Evolutionary conservation across 352 stramenopile species (phyloP).

Genomic region (Phytopythium ostracodes): DNA sequence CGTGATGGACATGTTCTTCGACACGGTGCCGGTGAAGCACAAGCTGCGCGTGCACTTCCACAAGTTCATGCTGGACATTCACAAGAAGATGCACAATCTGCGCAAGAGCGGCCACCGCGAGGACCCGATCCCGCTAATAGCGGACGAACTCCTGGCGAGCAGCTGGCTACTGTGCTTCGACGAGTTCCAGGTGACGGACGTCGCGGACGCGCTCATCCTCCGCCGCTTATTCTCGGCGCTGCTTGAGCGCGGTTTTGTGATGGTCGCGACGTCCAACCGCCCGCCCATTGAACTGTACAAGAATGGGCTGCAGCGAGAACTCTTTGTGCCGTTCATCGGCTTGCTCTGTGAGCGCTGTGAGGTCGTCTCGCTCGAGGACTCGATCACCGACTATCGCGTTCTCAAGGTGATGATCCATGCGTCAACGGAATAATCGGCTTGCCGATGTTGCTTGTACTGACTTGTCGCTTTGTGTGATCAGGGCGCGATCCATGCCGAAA

Average conservation of each 20-base stretch:
- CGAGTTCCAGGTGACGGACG: constrained; percentile 98
- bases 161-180: constrained; percentile 96
- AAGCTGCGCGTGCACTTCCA: constrained; percentile 97
- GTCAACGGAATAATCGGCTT: not conserved
- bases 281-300: constrained; percentile 94
- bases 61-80: constrained; percentile 97
- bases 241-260: constrained; percentile 88
- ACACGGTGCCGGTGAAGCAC: constrained; percentile 55
- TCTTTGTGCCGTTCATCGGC: constrained; percentile 97
- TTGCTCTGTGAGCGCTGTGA: constrained; percentile 87
- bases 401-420: constrained; percentile 32
- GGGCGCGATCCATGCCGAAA: constrained; percentile 47
- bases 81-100: constrained; percentile 93
- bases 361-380: constrained; percentile 73
- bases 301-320: constrained; percentile 93
- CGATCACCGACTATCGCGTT: constrained; percentile 79
- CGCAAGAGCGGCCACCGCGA: constrained; percentile 83
- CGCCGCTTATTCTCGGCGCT: constrained; percentile 90
- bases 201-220: constrained; percentile 96
- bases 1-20: constrained; percentile 97
- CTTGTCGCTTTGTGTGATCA: constrained; percentile 1
- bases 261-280: constrained; percentile 97
- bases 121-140: constrained; percentile 83
- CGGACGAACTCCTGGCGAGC: constrained; percentile 78
- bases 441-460: not conserved